Base-by-base conservation (phyloP, 176 grass and related monocot species). In the Oryza glaberrima region DNA sequence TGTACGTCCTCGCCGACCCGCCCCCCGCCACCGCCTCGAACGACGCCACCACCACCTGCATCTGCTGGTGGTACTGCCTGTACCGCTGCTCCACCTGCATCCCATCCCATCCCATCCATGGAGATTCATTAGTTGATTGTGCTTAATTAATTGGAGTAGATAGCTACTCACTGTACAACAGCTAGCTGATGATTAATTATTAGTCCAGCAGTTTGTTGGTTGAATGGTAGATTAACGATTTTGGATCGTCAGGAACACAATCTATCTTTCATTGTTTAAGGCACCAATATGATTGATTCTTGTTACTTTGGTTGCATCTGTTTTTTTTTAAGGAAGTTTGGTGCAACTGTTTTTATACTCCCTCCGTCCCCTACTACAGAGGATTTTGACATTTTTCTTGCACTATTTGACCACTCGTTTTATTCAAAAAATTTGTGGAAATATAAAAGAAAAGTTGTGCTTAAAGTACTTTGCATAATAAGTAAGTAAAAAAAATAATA, bases 41-140 rank as follows among this genome's bases (percentile, higher is more conserved):
- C 22, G 94, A 88, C 25, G 94, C 83, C 36, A 84, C 87, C 16
- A 99, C 94, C 25, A 81, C 78, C 79, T 91, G 90, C 97, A 99
- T 99, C 76, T 99, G 97, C 26, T 92, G 90, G 90, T 94, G 97
- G 88, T 99, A 99, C 84, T 96, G 97, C 36, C 91, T 74, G 94
- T 99, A 96, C 46, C 97, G 88, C 86, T 96, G 97, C 90, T 99
- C 97, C 86, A 99, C 97, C 97, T 99, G 70, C 63, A 47, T 12
- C 3, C 67, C 67, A 70, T 13, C 11, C 15, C 30, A 32, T 32
- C 30, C 3, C 67, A 70, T 13, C 11, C 15, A 54, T 54, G 14
- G 25, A 6, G 38, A 44, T 65, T 83, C 65, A 40, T 15, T 23
- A 43, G 13, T 38, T 7, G 5, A 77, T 32, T 32, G 8, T 73